Conservation (phyloP, 1,284 basidiomycete genomes). For the Xerocomus amazonicus region DNA sequence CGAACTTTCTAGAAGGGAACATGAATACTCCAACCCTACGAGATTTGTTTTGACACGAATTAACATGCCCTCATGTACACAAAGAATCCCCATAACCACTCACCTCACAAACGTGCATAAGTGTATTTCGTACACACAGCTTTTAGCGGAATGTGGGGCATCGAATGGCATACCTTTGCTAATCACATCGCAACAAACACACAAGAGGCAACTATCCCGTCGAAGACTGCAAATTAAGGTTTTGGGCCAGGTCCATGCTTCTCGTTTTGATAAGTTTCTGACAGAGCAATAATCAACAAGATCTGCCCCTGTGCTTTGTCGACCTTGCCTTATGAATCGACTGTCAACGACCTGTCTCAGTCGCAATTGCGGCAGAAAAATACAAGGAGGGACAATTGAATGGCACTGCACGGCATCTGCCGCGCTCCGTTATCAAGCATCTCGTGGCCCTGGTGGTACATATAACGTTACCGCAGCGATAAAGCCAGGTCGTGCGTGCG, state of each 20-base stretch:
- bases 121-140: constrained; percentile 14
- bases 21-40: constrained; percentile 16
- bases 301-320: constrained; percentile 10
- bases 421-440: not conserved
- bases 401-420: not conserved
- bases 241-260: constrained; percentile 27
- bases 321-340: not conserved
- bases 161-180: constrained; percentile 16
- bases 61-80: not conserved
- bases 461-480: not conserved
- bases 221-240: constrained; percentile 29
- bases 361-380: not conserved
- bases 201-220: constrained; percentile 19
- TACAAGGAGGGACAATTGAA: not conserved
- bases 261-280: constrained; percentile 23
- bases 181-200: constrained; percentile 21
- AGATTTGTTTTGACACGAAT: too few relatives aligned
- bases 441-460: not conserved
- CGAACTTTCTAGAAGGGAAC: constrained; percentile 26
- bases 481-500: not conserved
- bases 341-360: not conserved
- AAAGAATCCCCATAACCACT: not conserved
- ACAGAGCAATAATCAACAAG: constrained; percentile 20
- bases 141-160: constrained; percentile 15
- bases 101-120: constrained; percentile 2